These are phyloP conservation scores for Quercus parvula DNA, from an alignment of 306 rosid species.

Conservation along the genomic window DNA sequence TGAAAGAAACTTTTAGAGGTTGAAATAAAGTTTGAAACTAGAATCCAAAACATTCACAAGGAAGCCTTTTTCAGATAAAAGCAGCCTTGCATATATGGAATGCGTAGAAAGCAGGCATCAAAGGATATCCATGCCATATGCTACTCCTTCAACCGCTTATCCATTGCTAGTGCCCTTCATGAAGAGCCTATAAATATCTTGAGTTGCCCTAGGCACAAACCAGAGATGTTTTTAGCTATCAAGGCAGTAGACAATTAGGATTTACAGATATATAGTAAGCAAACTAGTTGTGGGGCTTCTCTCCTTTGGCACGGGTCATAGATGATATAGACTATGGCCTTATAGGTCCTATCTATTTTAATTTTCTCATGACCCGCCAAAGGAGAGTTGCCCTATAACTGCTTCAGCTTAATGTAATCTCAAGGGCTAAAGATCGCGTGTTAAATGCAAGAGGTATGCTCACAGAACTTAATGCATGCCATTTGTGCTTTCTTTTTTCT, in stretches of 20 bases:
- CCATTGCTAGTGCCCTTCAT: not conserved
- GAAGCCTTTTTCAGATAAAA: conserved; percentile 19
- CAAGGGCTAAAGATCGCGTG: not conserved
- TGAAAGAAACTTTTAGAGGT: conserved; percentile 1
- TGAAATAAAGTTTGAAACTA: not conserved
- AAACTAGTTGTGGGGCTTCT: conserved; percentile 58
- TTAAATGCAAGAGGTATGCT: not conserved
- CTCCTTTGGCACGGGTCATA: conserved; percentile 52
- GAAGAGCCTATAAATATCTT: conserved; percentile 7
- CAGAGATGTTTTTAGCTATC: not conserved
- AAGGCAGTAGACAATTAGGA: not conserved
- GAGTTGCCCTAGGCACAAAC: not conserved
- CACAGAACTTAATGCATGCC: not conserved
- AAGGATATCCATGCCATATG: conserved; percentile 65
- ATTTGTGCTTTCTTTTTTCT: not conserved
- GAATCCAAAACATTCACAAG: conserved; percentile 17
- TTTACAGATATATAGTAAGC: conserved; percentile 22
- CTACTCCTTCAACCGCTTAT: conserved; percentile 16
- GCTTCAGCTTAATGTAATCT: conserved; percentile 43
- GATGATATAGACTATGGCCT: not conserved
- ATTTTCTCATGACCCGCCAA: conserved; percentile 49
- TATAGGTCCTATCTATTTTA: not conserved
- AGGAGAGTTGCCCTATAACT: conserved; percentile 87
- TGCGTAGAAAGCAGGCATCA: conserved; percentile 34
- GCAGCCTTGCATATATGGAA: conserved; percentile 21